Evolutionary conservation across 208 protist species (phyloP), one percentile per base, ranked within the genome.

Genomic region (Crithidia fasciculata): DNA sequence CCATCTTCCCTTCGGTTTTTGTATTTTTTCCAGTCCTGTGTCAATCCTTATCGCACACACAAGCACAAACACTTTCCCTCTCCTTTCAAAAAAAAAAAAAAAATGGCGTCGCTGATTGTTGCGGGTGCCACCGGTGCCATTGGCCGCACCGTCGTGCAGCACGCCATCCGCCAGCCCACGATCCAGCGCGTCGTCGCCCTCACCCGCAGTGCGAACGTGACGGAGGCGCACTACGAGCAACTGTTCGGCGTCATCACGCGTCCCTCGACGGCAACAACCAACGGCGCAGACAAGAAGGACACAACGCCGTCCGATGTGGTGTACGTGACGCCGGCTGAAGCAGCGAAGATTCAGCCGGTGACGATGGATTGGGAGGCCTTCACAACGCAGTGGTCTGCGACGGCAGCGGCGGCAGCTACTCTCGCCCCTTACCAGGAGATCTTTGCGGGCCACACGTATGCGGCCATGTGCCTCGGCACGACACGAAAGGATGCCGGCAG

Each of bases 401-500:
- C 65, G 28, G 52, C 67, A 19, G 0, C 16, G 37, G 65, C 47
- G 18, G 19, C 49, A 0, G 36, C 47, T 3, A 37, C 52, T 4
- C 56, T 70, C n/a, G 44, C 36, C 19, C 47, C 55, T 40, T 94
- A 91, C 61, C 49, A 57, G 13, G 45, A 64, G 16, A 57, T 92
- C 52, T 95, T 95, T 61, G 47, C 76, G 39, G 84, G 86, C 7
- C 87, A 93, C 77, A 78, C 61, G 37, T 93, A 85, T 74, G 80
- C 69, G 18, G 87, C 86, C 18, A 91, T 92, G 86, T 89, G 84
- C 50, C 78, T 96, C 58, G 92, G 92, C 50, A 96, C 92, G 8
- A 96, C 92, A 15, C 84, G 86, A 15, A 81, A 76, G 18, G 92
- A 96, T 58, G 92, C 92, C 8, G 89, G 89, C 55, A 88, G 85